Conservation (phyloP, 805 yeast species). For the Kregervanrija pseudodelftensis region DNA sequence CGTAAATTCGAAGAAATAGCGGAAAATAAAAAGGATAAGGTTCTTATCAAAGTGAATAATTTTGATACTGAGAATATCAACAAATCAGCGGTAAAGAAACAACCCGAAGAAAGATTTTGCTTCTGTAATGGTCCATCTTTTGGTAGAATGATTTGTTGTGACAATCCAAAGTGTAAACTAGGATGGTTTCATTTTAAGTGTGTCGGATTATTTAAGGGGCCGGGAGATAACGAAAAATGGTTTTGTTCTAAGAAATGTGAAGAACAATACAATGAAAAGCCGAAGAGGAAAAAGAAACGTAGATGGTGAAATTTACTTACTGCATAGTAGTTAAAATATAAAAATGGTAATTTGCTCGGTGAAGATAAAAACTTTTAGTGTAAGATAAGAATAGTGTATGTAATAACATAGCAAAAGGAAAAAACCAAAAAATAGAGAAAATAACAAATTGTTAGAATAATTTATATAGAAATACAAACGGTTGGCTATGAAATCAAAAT, state of each 20-base stretch:
- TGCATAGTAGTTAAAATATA: not conserved
- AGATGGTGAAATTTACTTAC: constrained; percentile 3
- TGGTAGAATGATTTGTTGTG: constrained; percentile 97
- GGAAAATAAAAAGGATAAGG: too few relatives aligned
- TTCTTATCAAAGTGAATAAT: too few relatives aligned
- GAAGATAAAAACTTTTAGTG: too few relatives aligned
- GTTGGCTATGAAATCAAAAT: constrained; percentile 18
- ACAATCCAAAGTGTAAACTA: constrained; percentile 69
- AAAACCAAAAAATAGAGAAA: not conserved
- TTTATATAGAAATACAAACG: too few relatives aligned
- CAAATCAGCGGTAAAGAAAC: not conserved
- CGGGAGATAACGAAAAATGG: constrained; percentile 71
- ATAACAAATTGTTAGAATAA: not conserved
- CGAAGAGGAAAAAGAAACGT: constrained; percentile 13
- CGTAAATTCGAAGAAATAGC: too few relatives aligned
- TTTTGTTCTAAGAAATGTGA: constrained; percentile 75
- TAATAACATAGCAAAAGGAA: too few relatives aligned
- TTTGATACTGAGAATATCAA: too few relatives aligned
- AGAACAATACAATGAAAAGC: constrained; percentile 5
- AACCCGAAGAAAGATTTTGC: constrained; percentile 31
- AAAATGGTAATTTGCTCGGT: not conserved
- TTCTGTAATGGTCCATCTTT: constrained; percentile 45
- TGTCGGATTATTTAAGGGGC: constrained; percentile 83
- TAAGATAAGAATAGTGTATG: too few relatives aligned
- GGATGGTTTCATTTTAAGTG: constrained; percentile 98